phyloP scores from a whole-genome alignment of 2,329 filamentous ascomycete species.

The Calonectria leucothoes region DNA sequence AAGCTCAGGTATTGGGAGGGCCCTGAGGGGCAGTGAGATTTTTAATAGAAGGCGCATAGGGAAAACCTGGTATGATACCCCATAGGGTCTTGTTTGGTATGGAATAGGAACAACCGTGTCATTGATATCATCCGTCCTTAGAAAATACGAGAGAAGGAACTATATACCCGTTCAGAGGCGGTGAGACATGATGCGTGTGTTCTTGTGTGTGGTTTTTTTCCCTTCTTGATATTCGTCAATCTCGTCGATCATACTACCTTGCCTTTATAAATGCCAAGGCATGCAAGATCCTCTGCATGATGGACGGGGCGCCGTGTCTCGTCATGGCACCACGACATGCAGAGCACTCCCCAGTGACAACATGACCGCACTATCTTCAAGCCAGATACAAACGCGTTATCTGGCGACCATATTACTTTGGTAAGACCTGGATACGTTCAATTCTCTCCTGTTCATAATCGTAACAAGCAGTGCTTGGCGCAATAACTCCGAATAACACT shows the following conservation, averaged over 20 bases:
- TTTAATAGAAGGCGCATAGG: constrained; percentile 33
- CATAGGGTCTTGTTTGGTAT: constrained; percentile 35
- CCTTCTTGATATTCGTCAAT: constrained; percentile 37
- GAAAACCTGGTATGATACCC: constrained; percentile 41
- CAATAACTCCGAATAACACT: constrained; percentile 16
- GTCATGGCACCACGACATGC: constrained; percentile 28
- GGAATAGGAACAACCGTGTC: constrained; percentile 11
- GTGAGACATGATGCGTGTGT: constrained; percentile 1
- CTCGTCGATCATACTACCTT: constrained; percentile 38
- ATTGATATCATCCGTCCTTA: constrained; percentile 25
- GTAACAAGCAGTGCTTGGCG: constrained; percentile 41
- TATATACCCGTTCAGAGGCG: constrained; percentile 8
- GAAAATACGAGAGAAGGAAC: constrained; percentile 3
- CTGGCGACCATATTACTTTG: constrained; percentile 38
- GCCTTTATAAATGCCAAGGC: constrained; percentile 28
- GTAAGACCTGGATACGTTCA: constrained; percentile 34
- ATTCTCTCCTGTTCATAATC: constrained; percentile 43
- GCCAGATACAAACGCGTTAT: constrained; percentile 29
- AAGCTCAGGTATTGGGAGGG: neutral
- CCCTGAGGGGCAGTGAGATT: constrained; percentile 12
- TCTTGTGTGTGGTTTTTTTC: constrained; percentile 10
- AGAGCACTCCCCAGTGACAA: constrained; percentile 26
- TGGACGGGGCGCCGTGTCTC: constrained; percentile 29
- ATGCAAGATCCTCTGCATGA: constrained; percentile 31
- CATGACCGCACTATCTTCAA: constrained; percentile 31